These are phyloP conservation scores for Phlebopus sp. DNA, from an alignment of 1,284 basidiomycete species.

Conservation along the genomic window DNA sequence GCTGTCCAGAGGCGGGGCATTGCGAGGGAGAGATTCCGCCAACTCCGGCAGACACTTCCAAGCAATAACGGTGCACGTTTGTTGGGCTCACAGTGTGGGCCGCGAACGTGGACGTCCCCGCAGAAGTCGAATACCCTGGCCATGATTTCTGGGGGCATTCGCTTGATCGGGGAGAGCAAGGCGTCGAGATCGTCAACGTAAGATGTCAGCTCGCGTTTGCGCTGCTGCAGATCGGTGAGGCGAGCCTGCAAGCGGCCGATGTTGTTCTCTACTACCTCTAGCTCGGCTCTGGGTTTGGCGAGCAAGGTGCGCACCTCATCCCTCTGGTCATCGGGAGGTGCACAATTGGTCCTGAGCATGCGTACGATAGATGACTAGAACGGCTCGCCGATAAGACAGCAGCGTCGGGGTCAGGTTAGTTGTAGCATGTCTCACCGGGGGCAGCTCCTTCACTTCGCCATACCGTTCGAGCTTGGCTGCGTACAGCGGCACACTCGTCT, in stretches of 20 bases:
- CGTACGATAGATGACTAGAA: conserved; percentile 30
- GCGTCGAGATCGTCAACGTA: conserved; percentile 32
- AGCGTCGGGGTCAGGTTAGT: background rate
- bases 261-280: conserved; percentile 24
- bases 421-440: conserved; percentile 18
- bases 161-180: conserved; percentile 30
- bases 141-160: conserved; percentile 34
- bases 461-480: conserved; percentile 24
- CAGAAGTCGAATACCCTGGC: conserved; percentile 32
- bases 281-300: conserved; percentile 26
- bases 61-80: conserved; percentile 28
- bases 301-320: conserved; percentile 26
- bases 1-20: conserved; percentile 32
- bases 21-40: conserved; percentile 27
- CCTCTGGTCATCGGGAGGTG: conserved; percentile 26
- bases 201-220: conserved; percentile 25
- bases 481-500: conserved; percentile 25
- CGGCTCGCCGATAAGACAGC: conserved; percentile 1
- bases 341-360: conserved; percentile 24
- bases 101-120: conserved; percentile 24
- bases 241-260: conserved; percentile 27
- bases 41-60: conserved; percentile 27
- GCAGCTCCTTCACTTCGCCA: conserved; percentile 30
- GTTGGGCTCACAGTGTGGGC: conserved; percentile 30
- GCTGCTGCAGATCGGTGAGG: conserved; percentile 28